Base-by-base conservation (phyloP, 768 basidiomycete genomes). In the Panaeolus papilionaceus region DNA sequence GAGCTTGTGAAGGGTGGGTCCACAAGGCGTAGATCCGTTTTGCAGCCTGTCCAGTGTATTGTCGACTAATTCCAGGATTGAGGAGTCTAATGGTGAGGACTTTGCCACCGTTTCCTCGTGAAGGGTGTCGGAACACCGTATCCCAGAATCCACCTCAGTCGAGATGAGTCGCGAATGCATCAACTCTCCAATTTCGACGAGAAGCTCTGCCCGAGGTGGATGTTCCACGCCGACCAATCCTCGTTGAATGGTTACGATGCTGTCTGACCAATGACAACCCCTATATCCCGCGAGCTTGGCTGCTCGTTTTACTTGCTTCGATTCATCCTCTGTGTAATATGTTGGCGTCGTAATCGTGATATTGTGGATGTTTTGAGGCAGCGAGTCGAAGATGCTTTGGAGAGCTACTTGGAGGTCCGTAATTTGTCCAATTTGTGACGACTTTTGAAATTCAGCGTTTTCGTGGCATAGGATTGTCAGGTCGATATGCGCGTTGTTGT, bases 81-180 rank as follows among this genome's bases (percentile, higher is more conserved):
- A 26, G 7, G 33, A 12, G n/a, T 7, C 63, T 61, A n/a, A 8
- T 12, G 45, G 38, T 38, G 14, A 42, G 16, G 39, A 40, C 11
- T 28, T 58, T 23, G 33, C 54, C 10, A 37, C 26, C 14, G 54
- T 16, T 33, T 58, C 33, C 40, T 67, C 64, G 18, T 67, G 51
- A 18, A 62, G 49, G 4, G 47, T 33, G 37, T 47, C 45, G 8
- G 69, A 65, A 40, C 64, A 61, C 9, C 69, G 66, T 44, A 70
- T 49, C 2, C 39, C 49, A 16, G 67, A 66, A 18, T 70, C 69
- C 6, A 70, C 61, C 11, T 70, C 69, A 0, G 69, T 67, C 42
- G 61, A 62, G 5, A 67, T 61, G 14, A 67, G 62, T 20, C 69
- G 64, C 20, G 69, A 62, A 54, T 61, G 42, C 28, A 64, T 61